Percentiles rank a stretch among this genome's conserved stretches.
phyloP scores from a whole-genome alignment of 331 rosid species.

The Telfairia occidentalis region DNA sequence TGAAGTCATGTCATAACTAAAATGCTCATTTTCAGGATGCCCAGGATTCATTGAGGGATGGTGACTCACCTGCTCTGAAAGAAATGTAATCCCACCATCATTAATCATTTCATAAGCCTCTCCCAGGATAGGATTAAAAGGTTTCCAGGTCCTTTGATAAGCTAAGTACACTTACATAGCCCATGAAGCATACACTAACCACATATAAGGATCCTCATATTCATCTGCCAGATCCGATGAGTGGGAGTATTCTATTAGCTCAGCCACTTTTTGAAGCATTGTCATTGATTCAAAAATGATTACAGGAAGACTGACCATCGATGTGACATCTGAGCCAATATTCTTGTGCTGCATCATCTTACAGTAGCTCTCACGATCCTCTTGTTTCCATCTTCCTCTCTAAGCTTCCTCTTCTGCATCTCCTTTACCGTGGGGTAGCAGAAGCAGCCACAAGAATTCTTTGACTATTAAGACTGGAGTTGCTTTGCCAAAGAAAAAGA shows the following conservation, averaged over 20 bases:
- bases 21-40: constrained; percentile 84
- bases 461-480: background rate
- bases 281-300: constrained; percentile 88
- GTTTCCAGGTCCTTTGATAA: constrained; percentile 89
- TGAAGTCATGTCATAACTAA: constrained; percentile 72
- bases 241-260: constrained; percentile 90
- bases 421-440: no score
- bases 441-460: background rate
- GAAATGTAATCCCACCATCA: constrained; percentile 60
- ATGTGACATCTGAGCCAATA: constrained; percentile 71
- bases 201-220: constrained; percentile 79
- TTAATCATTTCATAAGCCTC: constrained; percentile 82
- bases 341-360: constrained; percentile 89
- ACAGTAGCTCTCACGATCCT: constrained; percentile 64
- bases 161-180: constrained; percentile 85
- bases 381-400: constrained; percentile 87
- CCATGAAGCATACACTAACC: constrained; percentile 72
- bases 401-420: constrained; percentile 79
- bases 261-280: constrained; percentile 82
- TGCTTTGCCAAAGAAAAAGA: no score
- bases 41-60: constrained; percentile 96
- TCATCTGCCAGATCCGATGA: constrained; percentile 68
- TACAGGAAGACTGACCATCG: constrained; percentile 85
- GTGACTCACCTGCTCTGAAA: constrained; percentile 93
- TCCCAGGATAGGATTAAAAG: constrained; percentile 92